Evolutionary conservation across 495 filamentous ascomycete genomes (phyloP).

Genomic region (Friedmanniomyces simplex): DNA sequence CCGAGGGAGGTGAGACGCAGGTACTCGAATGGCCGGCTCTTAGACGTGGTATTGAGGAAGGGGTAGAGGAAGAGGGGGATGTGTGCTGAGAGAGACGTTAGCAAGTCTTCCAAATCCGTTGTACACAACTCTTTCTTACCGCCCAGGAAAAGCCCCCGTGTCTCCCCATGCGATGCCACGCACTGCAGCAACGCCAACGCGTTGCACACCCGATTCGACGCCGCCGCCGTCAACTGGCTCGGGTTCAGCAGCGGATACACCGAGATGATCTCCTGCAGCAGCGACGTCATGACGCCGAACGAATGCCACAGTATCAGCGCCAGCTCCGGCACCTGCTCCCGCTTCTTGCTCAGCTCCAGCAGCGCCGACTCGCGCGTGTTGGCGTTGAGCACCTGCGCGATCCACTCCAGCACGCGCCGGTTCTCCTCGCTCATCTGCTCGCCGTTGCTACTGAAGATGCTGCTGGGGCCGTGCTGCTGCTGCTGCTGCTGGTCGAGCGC

Average conservation of each 20-base stretch:
- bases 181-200: constrained; percentile 93
- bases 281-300: constrained; percentile 95
- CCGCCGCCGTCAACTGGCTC: constrained; percentile 89
- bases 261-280: constrained; percentile 97
- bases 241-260: constrained; percentile 96
- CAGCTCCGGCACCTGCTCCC: constrained; percentile 94
- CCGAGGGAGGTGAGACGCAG: constrained; percentile 94
- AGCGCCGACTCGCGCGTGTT: constrained; percentile 80
- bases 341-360: constrained; percentile 95
- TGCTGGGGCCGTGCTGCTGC: constrained; percentile 19
- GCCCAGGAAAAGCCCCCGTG: constrained; percentile 79
- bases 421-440: constrained; percentile 76
- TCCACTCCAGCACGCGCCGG: constrained; percentile 80
- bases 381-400: constrained; percentile 83
- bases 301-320: constrained; percentile 98
- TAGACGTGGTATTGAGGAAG: constrained; percentile 97
- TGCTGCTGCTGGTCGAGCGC: background rate
- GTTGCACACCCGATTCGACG: constrained; percentile 96
- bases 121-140: constrained; percentile 43
- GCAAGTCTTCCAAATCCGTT: background rate
- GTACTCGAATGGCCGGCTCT: constrained; percentile 96
- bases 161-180: constrained; percentile 96
- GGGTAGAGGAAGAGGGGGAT: constrained; percentile 97
- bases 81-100: constrained; percentile 53
- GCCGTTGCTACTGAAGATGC: constrained; percentile 32